Evolutionary conservation across 441 rosid species (phyloP), one percentile per base, ranked within the genome.

Genomic region (Metrosideros polymorpha): DNA sequence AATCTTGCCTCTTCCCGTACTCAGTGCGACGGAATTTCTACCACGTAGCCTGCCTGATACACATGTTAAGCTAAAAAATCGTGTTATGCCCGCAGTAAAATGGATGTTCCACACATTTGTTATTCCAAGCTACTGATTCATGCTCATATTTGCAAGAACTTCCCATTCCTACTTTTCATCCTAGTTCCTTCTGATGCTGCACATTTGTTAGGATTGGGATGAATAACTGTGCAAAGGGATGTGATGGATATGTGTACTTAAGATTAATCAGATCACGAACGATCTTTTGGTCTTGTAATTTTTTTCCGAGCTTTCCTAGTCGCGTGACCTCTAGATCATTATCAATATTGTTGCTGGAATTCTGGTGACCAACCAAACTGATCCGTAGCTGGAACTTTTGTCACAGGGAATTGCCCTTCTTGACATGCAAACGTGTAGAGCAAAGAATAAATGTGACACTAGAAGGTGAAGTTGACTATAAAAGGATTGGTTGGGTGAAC

Each of bases 371-470:
- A 32, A 22, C 76, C 25, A 2, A 63, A 63, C 25, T 18, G 76
- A 29, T 59, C 71, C 22, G 22, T 29, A 59, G 71, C 71, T 29
- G 6, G 19, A 59, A 59, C 71, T 59, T 59, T 59, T 15, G 1
- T 29, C 35, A n/a, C 4, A 14, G 14, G 9, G 5, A 6, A 29
- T 59, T 59, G 17, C 30, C 63, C 30, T 27, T 27, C 27, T 27
- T 27, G 30, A 12, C 61, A 56, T 56, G 27, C 1, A 12, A 56
- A 56, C 32, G 0, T 56, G 30, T 27, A 56, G 63, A 29, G 71
- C 2, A 59, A 29, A 59, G 39, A 15, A 59, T 35, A 6, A 29
- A 14, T 2, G 0, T 61, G 0, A 0, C 39, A 15, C 24, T 0
- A 0, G 7, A 32, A 63, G 7, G 14, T 18, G 76, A 9, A 32